A percentile compares a stretch with the other conserved stretches of the same genome.
phyloP scores from a whole-genome alignment of 1,284 basidiomycete species.

The Leucoagaricus sp. region DNA sequence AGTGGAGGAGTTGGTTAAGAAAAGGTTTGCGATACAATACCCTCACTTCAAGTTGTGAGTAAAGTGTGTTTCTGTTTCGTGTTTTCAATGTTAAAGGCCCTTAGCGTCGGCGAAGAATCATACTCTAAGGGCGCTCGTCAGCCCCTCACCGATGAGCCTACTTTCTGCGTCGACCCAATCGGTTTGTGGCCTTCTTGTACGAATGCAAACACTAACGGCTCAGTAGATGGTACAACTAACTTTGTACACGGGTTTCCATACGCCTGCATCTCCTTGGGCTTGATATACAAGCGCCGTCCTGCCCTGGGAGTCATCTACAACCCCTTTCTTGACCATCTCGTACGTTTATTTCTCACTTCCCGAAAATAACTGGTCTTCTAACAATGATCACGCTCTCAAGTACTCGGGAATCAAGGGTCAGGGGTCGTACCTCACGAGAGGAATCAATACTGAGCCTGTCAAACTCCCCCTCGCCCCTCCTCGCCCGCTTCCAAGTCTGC shows the following conservation, averaged over 20 bases:
- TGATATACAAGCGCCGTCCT: slow-evolving; percentile 81
- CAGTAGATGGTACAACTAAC: slow-evolving; percentile 87
- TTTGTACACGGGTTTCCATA: slow-evolving; percentile 92
- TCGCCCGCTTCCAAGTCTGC: slow-evolving; percentile 73
- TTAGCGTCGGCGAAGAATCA: slow-evolving; percentile 91
- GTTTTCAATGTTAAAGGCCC: not conserved
- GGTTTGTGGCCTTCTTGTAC: slow-evolving; percentile 39
- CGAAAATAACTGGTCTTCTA: not conserved
- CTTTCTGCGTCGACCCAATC: slow-evolving; percentile 91
- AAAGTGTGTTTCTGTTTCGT: not conserved
- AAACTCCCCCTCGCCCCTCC: slow-evolving; percentile 72
- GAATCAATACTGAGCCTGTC: slow-evolving; percentile 46
- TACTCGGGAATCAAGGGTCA: slow-evolving; percentile 82
- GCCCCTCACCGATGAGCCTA: slow-evolving; percentile 82
- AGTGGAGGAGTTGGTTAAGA: slow-evolving; percentile 85
- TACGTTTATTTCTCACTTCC: slow-evolving; percentile 29
- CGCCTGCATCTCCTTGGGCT: slow-evolving; percentile 88
- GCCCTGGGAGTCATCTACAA: slow-evolving; percentile 92
- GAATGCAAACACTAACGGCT: not conserved
- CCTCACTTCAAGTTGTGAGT: slow-evolving; percentile 84
- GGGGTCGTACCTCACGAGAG: slow-evolving; percentile 76
- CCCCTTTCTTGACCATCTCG: slow-evolving; percentile 85
- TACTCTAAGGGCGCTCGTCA: slow-evolving; percentile 73
- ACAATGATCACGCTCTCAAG: slow-evolving; percentile 34
- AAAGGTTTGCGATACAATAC: slow-evolving; percentile 67